phyloP scores from a whole-genome alignment of 2,329 filamentous ascomycete species.

The Herpotrichia juniperi region DNA sequence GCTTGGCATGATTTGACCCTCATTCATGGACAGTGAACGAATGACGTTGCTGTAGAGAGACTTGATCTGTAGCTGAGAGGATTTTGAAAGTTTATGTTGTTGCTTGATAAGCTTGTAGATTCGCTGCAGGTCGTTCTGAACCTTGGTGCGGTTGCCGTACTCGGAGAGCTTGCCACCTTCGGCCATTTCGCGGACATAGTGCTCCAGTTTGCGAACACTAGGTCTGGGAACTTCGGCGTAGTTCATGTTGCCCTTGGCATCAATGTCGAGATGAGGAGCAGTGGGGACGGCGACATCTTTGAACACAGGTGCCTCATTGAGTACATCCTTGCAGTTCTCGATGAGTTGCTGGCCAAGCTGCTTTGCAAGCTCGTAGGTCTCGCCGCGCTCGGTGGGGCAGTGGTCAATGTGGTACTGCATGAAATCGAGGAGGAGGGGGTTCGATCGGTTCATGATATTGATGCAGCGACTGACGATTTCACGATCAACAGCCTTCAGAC shows the following conservation, averaged over 20 bases:
- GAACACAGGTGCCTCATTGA: constrained; percentile 83
- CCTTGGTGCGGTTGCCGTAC: constrained; percentile 97
- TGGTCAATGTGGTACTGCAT: constrained; percentile 99
- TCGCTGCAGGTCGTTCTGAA: constrained; percentile 90
- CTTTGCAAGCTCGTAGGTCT: constrained; percentile 98
- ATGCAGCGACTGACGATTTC: constrained; percentile 99
- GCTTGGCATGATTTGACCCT: constrained; percentile 92
- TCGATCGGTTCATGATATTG: constrained; percentile 98
- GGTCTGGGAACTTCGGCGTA: constrained; percentile 87
- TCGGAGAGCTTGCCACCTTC: constrained; percentile 98
- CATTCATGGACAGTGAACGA: constrained; percentile 94
- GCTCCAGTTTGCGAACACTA: constrained; percentile 94
- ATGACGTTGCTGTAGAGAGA: constrained; percentile 91
- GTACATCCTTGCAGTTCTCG: constrained; percentile 94
- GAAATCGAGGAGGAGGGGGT: constrained; percentile 92
- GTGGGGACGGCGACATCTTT: constrained; percentile 95
- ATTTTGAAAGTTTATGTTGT: constrained; percentile 96
- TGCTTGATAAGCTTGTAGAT: constrained; percentile 99
- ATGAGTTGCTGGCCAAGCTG: constrained; percentile 91
- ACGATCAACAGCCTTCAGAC: constrained; percentile 89
- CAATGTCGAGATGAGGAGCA: constrained; percentile 89
- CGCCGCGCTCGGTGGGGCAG: constrained; percentile 93
- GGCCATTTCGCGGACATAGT: constrained; percentile 98
- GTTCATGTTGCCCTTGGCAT: constrained; percentile 88
- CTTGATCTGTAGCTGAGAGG: constrained; percentile 96